phyloP scores from a whole-genome alignment of 192 early-diverging fungal genomes.

The Irineochytrium annulatum region DNA sequence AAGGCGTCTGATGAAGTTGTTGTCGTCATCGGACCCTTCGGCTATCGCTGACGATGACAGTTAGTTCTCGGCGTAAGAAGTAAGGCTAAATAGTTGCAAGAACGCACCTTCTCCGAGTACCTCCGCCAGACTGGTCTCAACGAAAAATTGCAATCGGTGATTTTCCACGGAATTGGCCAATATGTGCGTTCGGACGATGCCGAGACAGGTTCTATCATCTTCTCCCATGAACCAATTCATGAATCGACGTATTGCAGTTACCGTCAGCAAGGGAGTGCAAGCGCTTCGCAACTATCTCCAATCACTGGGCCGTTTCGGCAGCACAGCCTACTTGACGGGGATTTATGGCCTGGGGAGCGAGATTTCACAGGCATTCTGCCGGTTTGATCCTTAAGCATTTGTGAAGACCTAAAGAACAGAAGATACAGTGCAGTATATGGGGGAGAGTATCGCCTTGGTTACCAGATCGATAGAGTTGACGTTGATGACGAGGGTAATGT shows the following conservation, averaged over 20 bases:
- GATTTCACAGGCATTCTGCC: slow-evolving; percentile 85
- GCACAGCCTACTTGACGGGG: slow-evolving; percentile 72
- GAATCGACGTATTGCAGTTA: no score
- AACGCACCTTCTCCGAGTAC: not conserved
- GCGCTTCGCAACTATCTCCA: slow-evolving; percentile 63
- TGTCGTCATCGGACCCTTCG: slow-evolving; percentile 59
- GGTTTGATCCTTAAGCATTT: slow-evolving; percentile 29
- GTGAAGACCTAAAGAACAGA: not conserved
- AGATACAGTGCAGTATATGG: slow-evolving; percentile 87
- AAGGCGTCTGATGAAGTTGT: slow-evolving; percentile 84
- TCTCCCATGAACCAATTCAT: no score
- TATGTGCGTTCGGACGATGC: slow-evolving; percentile 7
- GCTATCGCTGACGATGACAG: no score
- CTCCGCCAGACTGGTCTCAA: slow-evolving; percentile 17
- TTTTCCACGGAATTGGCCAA: slow-evolving; percentile 33
- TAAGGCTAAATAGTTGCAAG: not conserved
- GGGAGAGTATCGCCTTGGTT: slow-evolving; percentile 58
- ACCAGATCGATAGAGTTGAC: not conserved
- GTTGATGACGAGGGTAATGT: no score
- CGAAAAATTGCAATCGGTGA: slow-evolving; percentile 11
- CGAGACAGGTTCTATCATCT: slow-evolving; percentile 7
- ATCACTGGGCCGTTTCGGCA: slow-evolving; percentile 83
- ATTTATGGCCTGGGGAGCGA: slow-evolving; percentile 89
- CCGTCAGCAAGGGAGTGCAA: no score
- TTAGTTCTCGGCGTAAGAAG: slow-evolving; percentile 1